Base-by-base conservation (phyloP, 148 eudicot species). In the Rhododendron griersonianum region DNA sequence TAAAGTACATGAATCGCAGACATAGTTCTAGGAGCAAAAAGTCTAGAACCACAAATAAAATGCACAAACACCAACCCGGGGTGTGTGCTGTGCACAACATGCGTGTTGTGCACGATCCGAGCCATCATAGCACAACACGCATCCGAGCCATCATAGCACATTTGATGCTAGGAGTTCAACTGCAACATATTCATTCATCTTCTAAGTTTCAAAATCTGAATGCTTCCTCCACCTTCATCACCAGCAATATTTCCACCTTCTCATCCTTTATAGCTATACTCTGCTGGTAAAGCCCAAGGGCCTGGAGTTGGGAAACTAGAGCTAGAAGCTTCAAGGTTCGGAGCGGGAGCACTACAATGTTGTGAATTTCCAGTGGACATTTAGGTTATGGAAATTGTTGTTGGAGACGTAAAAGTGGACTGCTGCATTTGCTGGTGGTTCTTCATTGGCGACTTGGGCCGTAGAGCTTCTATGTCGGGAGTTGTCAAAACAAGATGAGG, bases 391-490 rank as follows among this genome's bases (percentile, higher is more conserved):
- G 98, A 87, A 87, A 85, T 93, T 0, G 93, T 80, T 19, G 95
- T 91, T 3, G 95, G 87, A 65, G 98, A 88, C 57, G 95, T 93
- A 48, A 95, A 87, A 67, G 90, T 85, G 1, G 99, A 97, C 55
- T 95, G 99, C 86, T 94, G 98, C 81, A 88, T 92, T 69, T 92
- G 95, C 80, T 91, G 98, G 86, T 96, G 99, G 88, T 97, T 97
- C 88, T 97, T 97, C 98, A 97, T 94, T 3, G 99, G 99, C 33
- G 99, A 97, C 87, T 97, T 97, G 44, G 99, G 99, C 44, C 99
- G 90, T 81, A 97, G 95, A 53, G 96, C 79, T 86, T 97, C 99
- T 16, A 97, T 97, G 11, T 97, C 99, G 1, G 98, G 96, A 28
- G 98, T 97, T 37, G 99, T 97, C 67, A 88, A 85, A 84, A 95